These are phyloP conservation scores for Tylopilus orsonianus DNA, from an alignment of 1,284 basidiomycete genomes.

Conservation along the genomic window DNA sequence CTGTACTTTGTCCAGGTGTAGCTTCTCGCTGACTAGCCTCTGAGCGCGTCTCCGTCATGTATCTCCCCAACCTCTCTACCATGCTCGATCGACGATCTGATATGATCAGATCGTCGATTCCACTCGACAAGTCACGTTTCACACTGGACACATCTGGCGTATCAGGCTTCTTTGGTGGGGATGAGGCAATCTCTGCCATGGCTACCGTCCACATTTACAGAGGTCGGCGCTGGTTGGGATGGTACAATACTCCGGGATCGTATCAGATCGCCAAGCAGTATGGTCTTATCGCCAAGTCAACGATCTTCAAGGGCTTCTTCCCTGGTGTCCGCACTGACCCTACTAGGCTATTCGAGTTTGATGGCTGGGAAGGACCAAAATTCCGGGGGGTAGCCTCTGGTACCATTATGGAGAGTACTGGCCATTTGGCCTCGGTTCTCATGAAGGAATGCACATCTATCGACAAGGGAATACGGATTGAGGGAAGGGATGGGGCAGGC, in stretches of 20 bases:
- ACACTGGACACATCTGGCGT: slow-evolving; percentile 25
- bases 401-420: slow-evolving; percentile 16
- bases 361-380: slow-evolving; percentile 24
- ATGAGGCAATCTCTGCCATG: slow-evolving; percentile 30
- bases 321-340: slow-evolving; percentile 25
- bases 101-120: slow-evolving; percentile 5
- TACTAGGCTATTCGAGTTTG: slow-evolving; percentile 23
- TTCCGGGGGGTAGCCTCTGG: slow-evolving; percentile 17
- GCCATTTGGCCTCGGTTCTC: slow-evolving; percentile 15
- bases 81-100: slow-evolving; percentile 2
- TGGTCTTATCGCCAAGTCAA: slow-evolving; percentile 23
- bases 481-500: slow-evolving; percentile 15
- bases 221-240: slow-evolving; percentile 29
- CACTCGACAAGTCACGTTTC: slow-evolving; percentile 18
- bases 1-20: no score
- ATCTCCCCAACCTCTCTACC: slow-evolving; percentile 12
- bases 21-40: no score
- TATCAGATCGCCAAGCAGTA: slow-evolving; percentile 30
- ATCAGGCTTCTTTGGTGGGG: slow-evolving; percentile 6
- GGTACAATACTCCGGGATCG: slow-evolving; percentile 35
- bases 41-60: no score
- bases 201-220: slow-evolving; percentile 29
- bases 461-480: neutral
- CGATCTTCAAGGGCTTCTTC: slow-evolving; percentile 26
- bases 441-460: slow-evolving; percentile 13